Evolutionary conservation across 768 basidiomycete genomes (phyloP).

Genomic region (Rhodotorula sphaerocarpa): DNA sequence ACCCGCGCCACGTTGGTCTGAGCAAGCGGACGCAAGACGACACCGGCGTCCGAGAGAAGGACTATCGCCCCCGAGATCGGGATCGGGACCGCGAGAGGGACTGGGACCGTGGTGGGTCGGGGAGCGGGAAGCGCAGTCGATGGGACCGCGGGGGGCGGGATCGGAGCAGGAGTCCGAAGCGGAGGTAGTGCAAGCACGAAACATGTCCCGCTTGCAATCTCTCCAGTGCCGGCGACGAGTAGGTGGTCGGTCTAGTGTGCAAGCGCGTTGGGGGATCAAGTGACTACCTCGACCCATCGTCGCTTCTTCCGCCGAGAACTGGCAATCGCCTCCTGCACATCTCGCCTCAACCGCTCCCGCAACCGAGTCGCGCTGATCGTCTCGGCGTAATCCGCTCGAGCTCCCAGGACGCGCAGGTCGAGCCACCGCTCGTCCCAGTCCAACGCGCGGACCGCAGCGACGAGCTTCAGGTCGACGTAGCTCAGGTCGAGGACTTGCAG

Average conservation of each 20-base stretch:
- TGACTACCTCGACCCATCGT: slow-evolving; percentile 16
- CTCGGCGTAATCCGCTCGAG: background rate
- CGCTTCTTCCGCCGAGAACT: slow-evolving; percentile 3
- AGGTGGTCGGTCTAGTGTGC: too few species aligned
- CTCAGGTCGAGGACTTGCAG: slow-evolving; percentile 6
- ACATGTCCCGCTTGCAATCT: too few species aligned
- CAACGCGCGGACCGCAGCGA: background rate
- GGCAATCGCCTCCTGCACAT: background rate
- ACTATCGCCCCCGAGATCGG: slow-evolving; percentile 10
- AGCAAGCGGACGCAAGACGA: too few species aligned
- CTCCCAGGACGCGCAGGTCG: slow-evolving; percentile 1
- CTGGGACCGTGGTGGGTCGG: background rate
- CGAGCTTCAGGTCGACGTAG: slow-evolving; percentile 3
- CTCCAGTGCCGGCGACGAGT: too few species aligned
- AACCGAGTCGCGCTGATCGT: background rate
- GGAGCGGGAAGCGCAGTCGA: slow-evolving; percentile 21
- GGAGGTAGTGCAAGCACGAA: too few species aligned
- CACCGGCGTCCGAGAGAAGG: background rate
- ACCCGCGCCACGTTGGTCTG: too few species aligned
- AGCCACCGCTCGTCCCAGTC: slow-evolving; percentile 21
- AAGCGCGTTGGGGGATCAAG: too few species aligned
- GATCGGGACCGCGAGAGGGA: slow-evolving; percentile 12
- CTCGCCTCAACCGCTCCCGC: slow-evolving; percentile 1
- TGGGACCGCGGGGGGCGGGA: slow-evolving; percentile 27
- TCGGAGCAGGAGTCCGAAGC: slow-evolving; percentile 27